Base-by-base conservation (phyloP, 371 early-diverging fungal species). In the Choanephora cucurbitarum region DNA sequence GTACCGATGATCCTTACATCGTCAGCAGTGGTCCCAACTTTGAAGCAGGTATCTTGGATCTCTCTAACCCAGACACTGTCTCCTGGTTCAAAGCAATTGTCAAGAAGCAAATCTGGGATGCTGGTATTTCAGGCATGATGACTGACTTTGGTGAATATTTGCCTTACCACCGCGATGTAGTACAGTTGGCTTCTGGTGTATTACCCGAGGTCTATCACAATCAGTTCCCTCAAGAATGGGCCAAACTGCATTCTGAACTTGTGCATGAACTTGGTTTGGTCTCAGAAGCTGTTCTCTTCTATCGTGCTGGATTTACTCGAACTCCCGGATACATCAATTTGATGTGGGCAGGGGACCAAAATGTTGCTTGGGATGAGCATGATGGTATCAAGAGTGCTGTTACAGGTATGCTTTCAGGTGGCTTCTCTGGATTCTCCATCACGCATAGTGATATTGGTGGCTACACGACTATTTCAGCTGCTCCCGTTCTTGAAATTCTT, bases 401-500 rank as follows among this genome's bases (percentile, higher is more conserved):
- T 54, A 52, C 64, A 19, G 80, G 66, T 15, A 72, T 80, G 76
- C 63, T 80, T 4, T 66, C 71, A 1, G 73, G 70, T 9, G 78
- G 80, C 1, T 73, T 79, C 17, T 72, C 77, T 0, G 80, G 81
- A 0, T 68, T 77, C 24, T 56, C 79, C 1, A 47, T 73, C 19
- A 73, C 55, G 7, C 81, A 81, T 28, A 63, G 71, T 31, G 81
- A 81, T 47, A 56, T 79, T 43, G 81, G 80, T 33, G 81, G 80
- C 2, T 77, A 69, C 54, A 75, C 52, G 0, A 69, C 69, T 18
- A 54, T 75, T 13, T 58, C 62, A 19, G 67, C 69, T 8, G 55
- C 52, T 10, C 67, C 66, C 1, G 57, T 69, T 3, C 28, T 67
- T 17, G 61, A 60, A 14, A 46, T 67, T 52, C 33, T 54, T n/a